phyloP scores from a whole-genome alignment of 2,329 filamentous ascomycete genomes.

The Pleomassaria siparia region DNA sequence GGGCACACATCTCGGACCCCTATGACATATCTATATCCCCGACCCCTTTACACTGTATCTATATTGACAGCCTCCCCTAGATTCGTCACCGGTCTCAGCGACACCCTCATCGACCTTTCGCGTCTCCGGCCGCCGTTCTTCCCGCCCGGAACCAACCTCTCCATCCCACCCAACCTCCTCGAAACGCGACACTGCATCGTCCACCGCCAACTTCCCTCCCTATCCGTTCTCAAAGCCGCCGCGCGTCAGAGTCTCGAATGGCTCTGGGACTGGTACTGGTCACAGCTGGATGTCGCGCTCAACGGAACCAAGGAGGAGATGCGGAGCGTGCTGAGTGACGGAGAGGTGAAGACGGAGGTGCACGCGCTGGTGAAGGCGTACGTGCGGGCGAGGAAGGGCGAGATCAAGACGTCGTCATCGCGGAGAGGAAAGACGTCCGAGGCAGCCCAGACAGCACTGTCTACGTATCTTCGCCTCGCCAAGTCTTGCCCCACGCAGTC shows the following conservation, averaged over 20 bases:
- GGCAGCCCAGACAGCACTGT: slow-evolving; percentile 21
- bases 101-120: slow-evolving; percentile 54
- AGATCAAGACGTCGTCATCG: slow-evolving; percentile 33
- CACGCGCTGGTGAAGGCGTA: slow-evolving; percentile 38
- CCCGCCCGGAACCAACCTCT: slow-evolving; percentile 21
- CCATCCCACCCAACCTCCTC: slow-evolving; percentile 70
- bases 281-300: slow-evolving; percentile 46
- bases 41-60: neutral
- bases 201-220: slow-evolving; percentile 80
- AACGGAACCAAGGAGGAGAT: neutral
- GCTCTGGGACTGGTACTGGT: slow-evolving; percentile 92
- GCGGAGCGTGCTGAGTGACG: neutral
- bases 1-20: too few relatives aligned
- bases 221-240: slow-evolving; percentile 71
- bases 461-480: slow-evolving; percentile 18
- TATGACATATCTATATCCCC: too few relatives aligned
- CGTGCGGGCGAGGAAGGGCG: slow-evolving; percentile 30
- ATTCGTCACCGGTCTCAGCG: slow-evolving; percentile 79
- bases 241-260: slow-evolving; percentile 72
- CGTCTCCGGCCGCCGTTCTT: slow-evolving; percentile 32
- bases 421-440: slow-evolving; percentile 5
- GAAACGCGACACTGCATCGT: slow-evolving; percentile 88
- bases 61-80: slow-evolving; percentile 49
- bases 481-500: neutral
- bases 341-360: slow-evolving; percentile 3